phyloP scores from a whole-genome alignment of 768 basidiomycete genomes.

The Boletus reticuloceps region DNA sequence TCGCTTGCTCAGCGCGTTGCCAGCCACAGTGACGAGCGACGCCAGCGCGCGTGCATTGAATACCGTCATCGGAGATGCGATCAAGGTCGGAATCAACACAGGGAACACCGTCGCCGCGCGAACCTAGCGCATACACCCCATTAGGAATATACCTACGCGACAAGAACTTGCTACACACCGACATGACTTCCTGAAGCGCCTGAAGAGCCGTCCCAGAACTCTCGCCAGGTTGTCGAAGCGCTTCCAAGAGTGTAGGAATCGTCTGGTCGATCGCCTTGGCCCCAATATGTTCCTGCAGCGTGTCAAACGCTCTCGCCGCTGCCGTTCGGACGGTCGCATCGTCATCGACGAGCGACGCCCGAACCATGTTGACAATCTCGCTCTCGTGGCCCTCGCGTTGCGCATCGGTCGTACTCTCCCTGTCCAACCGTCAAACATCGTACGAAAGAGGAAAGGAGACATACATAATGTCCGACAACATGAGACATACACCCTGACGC shows the following conservation, averaged over 20 bases:
- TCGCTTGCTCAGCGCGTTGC: slow-evolving; percentile 82
- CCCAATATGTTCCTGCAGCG: slow-evolving; percentile 89
- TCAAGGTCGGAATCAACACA: slow-evolving; percentile 90
- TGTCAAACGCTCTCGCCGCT: slow-evolving; percentile 87
- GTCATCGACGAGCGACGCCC: slow-evolving; percentile 83
- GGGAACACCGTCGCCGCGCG: slow-evolving; percentile 96
- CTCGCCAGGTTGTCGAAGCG: slow-evolving; percentile 88
- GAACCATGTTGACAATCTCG: slow-evolving; percentile 82
- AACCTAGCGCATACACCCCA: slow-evolving; percentile 48
- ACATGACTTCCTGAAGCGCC: slow-evolving; percentile 93
- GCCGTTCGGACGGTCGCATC: slow-evolving; percentile 83
- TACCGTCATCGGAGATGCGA: slow-evolving; percentile 84
- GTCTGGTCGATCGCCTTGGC: slow-evolving; percentile 93
- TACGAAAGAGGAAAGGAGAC: slow-evolving; percentile 23
- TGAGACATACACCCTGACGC: slow-evolving; percentile 82
- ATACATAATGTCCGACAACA: slow-evolving; percentile 86
- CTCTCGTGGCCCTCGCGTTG: slow-evolving; percentile 88
- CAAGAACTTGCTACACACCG: slow-evolving; percentile 44
- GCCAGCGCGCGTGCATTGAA: slow-evolving; percentile 94
- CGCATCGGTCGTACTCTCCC: slow-evolving; percentile 78
- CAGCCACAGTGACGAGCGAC: slow-evolving; percentile 91
- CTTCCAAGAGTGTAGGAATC: slow-evolving; percentile 91
- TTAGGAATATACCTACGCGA: not conserved
- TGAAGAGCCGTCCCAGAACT: slow-evolving; percentile 94
- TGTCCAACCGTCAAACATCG: slow-evolving; percentile 28